phyloP scores from a whole-genome alignment of 2,329 filamentous ascomycete species.

The Fusarium mexicanum region DNA sequence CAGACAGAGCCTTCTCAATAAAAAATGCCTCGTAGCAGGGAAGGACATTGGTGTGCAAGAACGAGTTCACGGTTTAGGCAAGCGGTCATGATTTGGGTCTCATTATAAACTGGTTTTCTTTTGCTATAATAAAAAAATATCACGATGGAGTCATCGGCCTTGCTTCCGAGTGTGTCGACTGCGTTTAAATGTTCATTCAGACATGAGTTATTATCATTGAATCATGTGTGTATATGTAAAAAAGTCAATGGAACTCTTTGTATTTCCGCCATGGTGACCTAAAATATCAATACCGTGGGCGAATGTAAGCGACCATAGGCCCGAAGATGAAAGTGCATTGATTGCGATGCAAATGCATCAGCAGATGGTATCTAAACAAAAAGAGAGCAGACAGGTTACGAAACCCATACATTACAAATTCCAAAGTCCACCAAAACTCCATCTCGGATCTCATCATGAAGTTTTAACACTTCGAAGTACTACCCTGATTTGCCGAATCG shows the following conservation, averaged over 20 bases:
- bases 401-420: constrained; percentile 24
- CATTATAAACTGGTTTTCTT: constrained; percentile 22
- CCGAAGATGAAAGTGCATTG: constrained; percentile 11
- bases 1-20: constrained; percentile 18
- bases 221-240: neutral
- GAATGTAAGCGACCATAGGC: neutral
- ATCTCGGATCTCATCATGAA: constrained; percentile 17
- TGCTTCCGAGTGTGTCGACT: neutral
- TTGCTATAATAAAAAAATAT: constrained; percentile 16
- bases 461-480: neutral
- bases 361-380: constrained; percentile 43
- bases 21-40: constrained; percentile 15
- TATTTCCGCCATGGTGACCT: neutral
- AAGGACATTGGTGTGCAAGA: constrained; percentile 27
- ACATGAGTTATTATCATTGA: neutral
- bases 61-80: constrained; percentile 37
- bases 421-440: constrained; percentile 40
- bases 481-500: neutral
- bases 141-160: neutral
- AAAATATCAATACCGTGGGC: neutral
- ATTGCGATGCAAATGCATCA: constrained; percentile 26
- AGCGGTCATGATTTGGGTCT: constrained; percentile 39
- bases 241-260: neutral
- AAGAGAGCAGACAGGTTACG: constrained; percentile 30
- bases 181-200: neutral